Conservation (phyloP, 495 filamentous ascomycete genomes). For the Evernia prunastri region DNA sequence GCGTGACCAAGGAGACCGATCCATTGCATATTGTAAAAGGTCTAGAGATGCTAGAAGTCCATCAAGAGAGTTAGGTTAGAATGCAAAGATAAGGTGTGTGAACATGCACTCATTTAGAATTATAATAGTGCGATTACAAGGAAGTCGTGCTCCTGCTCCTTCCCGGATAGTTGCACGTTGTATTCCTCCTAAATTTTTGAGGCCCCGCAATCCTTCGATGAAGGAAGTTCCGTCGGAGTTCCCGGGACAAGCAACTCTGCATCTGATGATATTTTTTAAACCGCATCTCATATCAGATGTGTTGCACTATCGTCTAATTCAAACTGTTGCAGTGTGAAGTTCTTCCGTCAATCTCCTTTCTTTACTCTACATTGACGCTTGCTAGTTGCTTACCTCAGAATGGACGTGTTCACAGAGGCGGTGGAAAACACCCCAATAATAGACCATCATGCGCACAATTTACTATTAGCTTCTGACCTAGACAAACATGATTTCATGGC, state of each 20-base stretch:
- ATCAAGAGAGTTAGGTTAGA: too few relatives aligned
- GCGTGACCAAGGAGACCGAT: conserved; percentile 24
- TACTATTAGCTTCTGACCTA: conserved; percentile 49
- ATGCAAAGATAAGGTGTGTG: too few relatives aligned
- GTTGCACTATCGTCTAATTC: neutral
- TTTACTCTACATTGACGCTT: neutral
- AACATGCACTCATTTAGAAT: too few relatives aligned
- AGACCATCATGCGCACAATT: conserved; percentile 83
- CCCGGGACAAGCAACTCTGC: neutral
- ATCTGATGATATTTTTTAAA: neutral
- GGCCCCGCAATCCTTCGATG: too few relatives aligned
- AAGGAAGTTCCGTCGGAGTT: neutral
- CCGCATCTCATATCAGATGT: neutral
- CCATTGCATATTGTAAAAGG: conserved; percentile 19
- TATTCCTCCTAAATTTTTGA: too few relatives aligned
- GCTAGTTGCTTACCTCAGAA: neutral
- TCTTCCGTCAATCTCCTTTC: neutral
- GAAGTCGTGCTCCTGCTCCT: too few relatives aligned
- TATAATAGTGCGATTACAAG: too few relatives aligned
- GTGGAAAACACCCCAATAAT: conserved; percentile 70
- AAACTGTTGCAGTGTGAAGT: neutral
- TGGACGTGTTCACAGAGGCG: conserved; percentile 20
- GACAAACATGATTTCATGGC: conserved; percentile 38
- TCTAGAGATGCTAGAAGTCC: conserved; percentile 10
- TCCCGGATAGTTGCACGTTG: too few relatives aligned